Evolutionary conservation across 345 rosid species (phyloP).

Genomic region (Populus nigra): DNA sequence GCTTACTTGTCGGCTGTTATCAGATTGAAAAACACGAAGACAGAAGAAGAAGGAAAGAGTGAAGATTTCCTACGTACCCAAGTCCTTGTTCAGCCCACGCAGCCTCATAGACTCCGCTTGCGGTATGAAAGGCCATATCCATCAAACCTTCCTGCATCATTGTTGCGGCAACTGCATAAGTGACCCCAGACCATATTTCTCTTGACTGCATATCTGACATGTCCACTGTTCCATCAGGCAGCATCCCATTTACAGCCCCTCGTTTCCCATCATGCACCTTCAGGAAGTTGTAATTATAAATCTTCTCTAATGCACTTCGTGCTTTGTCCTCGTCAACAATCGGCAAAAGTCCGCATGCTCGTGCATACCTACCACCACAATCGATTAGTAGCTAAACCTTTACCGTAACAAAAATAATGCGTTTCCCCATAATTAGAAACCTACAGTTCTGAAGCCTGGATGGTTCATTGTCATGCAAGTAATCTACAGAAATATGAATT

Average conservation of each 20-base stretch:
- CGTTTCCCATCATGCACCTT: conserved; percentile 76
- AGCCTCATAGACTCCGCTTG: conserved; percentile 69
- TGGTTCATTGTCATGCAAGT: neutral
- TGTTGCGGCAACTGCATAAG: conserved; percentile 83
- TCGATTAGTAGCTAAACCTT: neutral
- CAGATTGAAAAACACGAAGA: neutral
- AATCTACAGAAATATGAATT: neutral
- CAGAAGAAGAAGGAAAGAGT: neutral
- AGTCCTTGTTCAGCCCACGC: conserved; percentile 84
- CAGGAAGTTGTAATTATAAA: conserved; percentile 70
- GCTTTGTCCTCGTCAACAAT: conserved; percentile 72
- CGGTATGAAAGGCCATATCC: conserved; percentile 75
- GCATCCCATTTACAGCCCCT: conserved; percentile 96
- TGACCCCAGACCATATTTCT: conserved; percentile 96
- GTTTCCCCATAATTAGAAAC: neutral
- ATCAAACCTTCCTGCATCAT: conserved; percentile 80
- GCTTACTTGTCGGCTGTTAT: too few relatives aligned
- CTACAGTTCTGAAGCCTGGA: neutral
- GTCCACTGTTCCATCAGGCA: conserved; percentile 78
- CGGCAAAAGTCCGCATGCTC: conserved; percentile 75
- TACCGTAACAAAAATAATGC: neutral
- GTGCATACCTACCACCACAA: conserved; percentile 58
- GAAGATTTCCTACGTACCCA: conserved; percentile 45
- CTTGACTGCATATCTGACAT: conserved; percentile 75
- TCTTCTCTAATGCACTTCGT: conserved; percentile 60